A percentile compares a stretch with the other conserved stretches of the same genome.
Evolutionary conservation across 495 filamentous ascomycete genomes (phyloP).

Genomic region (Daldinia childiae): DNA sequence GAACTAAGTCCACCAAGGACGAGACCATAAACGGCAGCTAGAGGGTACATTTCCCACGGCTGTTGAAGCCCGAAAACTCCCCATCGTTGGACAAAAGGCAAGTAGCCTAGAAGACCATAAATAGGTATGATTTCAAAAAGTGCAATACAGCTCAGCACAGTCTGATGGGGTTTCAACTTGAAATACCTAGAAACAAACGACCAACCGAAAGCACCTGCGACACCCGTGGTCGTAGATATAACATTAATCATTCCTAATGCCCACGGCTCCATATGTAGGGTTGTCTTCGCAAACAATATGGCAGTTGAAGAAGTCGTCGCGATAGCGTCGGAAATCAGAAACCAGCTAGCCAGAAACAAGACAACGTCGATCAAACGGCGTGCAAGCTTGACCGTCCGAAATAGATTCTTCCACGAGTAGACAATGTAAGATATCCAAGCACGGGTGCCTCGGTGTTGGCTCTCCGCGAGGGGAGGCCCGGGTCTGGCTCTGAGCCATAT

Average conservation of each 20-base stretch:
- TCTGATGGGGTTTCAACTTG: constrained; percentile 77
- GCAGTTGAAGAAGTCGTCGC: constrained; percentile 95
- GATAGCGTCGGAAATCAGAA: constrained; percentile 91
- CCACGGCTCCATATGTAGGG: constrained; percentile 86
- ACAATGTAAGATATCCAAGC: constrained; percentile 69
- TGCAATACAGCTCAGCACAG: constrained; percentile 87
- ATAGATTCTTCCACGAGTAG: constrained; percentile 87
- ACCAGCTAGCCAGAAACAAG: constrained; percentile 92
- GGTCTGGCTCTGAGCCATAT: constrained; percentile 92
- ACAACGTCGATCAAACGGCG: constrained; percentile 83
- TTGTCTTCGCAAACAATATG: constrained; percentile 93
- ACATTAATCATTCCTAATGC: constrained; percentile 94
- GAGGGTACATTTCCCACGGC: constrained; percentile 96
- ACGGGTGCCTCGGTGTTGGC: constrained; percentile 31
- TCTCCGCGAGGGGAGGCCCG: constrained; percentile 75
- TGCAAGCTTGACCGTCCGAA: constrained; percentile 79
- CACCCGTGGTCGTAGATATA: constrained; percentile 81
- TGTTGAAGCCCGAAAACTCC: constrained; percentile 87
- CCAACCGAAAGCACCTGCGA: constrained; percentile 92
- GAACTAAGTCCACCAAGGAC: constrained; percentile 92
- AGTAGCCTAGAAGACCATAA: constrained; percentile 89
- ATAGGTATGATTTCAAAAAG: constrained; percentile 92
- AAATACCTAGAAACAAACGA: constrained; percentile 73
- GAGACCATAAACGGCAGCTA: constrained; percentile 90
- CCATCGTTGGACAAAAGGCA: constrained; percentile 77